Base-by-base conservation (phyloP, 768 basidiomycete species). In the Amyloporia xantha region DNA sequence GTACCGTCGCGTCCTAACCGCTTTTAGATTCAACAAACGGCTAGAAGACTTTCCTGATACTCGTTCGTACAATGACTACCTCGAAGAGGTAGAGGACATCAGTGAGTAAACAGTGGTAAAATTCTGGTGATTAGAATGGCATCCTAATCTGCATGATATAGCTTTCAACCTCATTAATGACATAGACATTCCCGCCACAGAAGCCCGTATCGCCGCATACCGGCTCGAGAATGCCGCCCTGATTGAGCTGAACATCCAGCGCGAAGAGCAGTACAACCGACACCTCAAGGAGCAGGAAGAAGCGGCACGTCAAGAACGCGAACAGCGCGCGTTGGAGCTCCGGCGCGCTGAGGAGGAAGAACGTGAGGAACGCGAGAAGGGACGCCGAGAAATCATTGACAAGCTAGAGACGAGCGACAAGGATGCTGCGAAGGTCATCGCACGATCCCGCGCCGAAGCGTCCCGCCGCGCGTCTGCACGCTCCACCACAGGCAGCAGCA, bases 131-230 rank as follows among this genome's bases (percentile, higher is more conserved):
- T n/a, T n/a, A 10, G 27, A 40, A 44, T 67, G 57, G n/a, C n/a
- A n/a, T n/a, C n/a, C n/a, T n/a, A n/a, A n/a, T n/a, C n/a, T n/a
- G n/a, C n/a, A 9, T 21, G 9, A n/a, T 24, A 10, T 44, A 94
- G 94, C 91, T 4, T 97, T 95, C 72, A 97, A 98, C 65, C 82
- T 98, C 27, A 92, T 97, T 48, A 85, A 96, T 54, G 87, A 91
- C 24, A 77, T 94, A 39, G 84, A 96, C 50, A 62, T 91, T 19
- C 65, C 77, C 4, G 73, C 81, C 57, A 97, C 93, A 0, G 93
- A 98, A 69, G 80, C 79, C 5, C 82, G 88, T 17, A 87, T 99
- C 53, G 76, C 78, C 2, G 74, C 76, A 37, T 91, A 89, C 65
- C 83, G 85, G 36, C 76, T 74, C 21, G 84, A 89, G 58, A 97